phyloP scores from a whole-genome alignment of 148 eudicot genomes.

The Heliamphora exappendiculata region DNA sequence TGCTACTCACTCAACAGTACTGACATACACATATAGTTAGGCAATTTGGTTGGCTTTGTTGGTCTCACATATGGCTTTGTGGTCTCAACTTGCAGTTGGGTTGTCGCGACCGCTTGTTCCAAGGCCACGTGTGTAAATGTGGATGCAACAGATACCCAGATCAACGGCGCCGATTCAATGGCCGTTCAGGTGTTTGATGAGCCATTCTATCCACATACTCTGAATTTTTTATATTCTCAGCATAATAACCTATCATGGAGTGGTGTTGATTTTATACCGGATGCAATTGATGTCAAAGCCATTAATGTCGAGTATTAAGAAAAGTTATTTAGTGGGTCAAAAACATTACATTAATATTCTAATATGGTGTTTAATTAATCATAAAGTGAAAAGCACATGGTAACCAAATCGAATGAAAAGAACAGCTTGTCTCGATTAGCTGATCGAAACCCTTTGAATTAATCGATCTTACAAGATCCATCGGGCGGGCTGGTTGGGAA shows the following conservation, averaged over 20 bases:
- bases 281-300: not conserved
- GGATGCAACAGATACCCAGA: not conserved
- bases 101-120: constrained; percentile 1
- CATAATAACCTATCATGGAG: not conserved
- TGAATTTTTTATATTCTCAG: not conserved
- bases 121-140: not conserved
- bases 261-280: not conserved
- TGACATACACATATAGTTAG: too few relatives aligned
- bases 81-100: not conserved
- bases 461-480: too few relatives aligned
- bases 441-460: too few relatives aligned
- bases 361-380: too few relatives aligned
- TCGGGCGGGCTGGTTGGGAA: too few relatives aligned
- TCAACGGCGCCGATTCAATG: constrained; percentile 12
- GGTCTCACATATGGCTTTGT: not conserved
- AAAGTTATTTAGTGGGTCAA: too few relatives aligned
- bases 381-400: too few relatives aligned
- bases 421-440: too few relatives aligned
- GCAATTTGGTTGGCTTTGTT: not conserved
- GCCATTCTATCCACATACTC: constrained; percentile 12
- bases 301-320: too few relatives aligned
- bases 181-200: constrained; percentile 14
- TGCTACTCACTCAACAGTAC: too few relatives aligned
- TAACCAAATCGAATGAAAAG: too few relatives aligned
- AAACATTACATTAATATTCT: too few relatives aligned